phyloP scores from a whole-genome alignment of 2,329 filamentous ascomycete genomes.

The Diaporthe ampelina region DNA sequence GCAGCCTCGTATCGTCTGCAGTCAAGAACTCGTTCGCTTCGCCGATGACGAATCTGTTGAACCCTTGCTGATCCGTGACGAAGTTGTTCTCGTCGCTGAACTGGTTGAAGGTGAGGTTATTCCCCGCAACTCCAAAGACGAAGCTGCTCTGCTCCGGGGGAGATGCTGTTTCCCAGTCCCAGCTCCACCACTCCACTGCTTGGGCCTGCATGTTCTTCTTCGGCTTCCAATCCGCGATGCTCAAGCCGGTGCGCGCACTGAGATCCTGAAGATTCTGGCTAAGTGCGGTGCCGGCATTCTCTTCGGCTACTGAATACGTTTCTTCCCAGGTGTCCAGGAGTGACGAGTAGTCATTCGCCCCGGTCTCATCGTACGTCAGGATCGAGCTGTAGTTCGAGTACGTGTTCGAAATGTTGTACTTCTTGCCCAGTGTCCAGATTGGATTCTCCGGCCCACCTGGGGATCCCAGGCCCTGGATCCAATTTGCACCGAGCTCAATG shows the following conservation, averaged over 20 bases:
- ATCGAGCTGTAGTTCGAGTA: constrained; percentile 12
- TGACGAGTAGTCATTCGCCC: background rate
- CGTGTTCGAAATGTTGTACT: background rate
- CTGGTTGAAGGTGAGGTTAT: constrained; percentile 3
- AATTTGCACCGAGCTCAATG: background rate
- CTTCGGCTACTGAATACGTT: background rate
- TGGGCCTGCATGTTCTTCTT: background rate
- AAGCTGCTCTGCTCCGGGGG: constrained; percentile 4
- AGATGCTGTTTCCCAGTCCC: background rate
- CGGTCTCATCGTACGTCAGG: background rate
- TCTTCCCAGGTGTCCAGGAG: background rate
- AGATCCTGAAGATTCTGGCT: background rate
- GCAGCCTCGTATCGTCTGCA: background rate
- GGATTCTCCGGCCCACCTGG: background rate
- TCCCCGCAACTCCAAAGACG: background rate
- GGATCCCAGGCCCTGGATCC: background rate
- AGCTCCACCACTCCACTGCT: background rate
- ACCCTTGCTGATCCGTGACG: background rate
- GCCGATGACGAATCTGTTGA: background rate
- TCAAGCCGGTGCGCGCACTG: background rate
- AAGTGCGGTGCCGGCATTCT: background rate
- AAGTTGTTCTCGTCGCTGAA: constrained; percentile 5
- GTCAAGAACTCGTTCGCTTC: background rate
- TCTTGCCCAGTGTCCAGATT: background rate
- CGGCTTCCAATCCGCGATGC: background rate